phyloP scores from a whole-genome alignment of 1,139 yeast species.

The Blastobotrys ciferrii region DNA sequence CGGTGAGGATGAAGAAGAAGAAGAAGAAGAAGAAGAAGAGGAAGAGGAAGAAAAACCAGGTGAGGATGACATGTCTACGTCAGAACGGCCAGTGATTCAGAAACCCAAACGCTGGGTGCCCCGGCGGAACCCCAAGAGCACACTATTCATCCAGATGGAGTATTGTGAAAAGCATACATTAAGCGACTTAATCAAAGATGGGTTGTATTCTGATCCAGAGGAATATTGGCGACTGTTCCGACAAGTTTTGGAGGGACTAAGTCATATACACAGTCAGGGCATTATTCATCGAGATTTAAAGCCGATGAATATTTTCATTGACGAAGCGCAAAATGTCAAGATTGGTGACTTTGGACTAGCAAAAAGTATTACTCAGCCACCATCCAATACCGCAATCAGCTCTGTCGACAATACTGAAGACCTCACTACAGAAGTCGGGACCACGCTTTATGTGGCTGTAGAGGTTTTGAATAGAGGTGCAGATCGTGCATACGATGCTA shows the following conservation, averaged over 20 bases:
- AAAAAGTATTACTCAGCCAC: conserved; percentile 51
- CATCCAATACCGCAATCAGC: conserved; percentile 35
- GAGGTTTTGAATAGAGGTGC: conserved; percentile 59
- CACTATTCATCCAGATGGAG: conserved; percentile 89
- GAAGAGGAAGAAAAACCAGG: not conserved
- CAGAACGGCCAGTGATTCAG: not conserved
- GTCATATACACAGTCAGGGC: conserved; percentile 90
- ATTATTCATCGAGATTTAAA: conserved; percentile 93
- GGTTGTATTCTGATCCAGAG: conserved; percentile 65
- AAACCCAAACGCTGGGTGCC: conserved; percentile 10
- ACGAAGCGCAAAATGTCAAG: conserved; percentile 80
- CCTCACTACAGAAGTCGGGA: conserved; percentile 88
- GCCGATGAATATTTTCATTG: conserved; percentile 94
- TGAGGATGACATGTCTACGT: not conserved
- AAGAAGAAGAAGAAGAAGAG: conserved; percentile 6
- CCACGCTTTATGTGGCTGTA: conserved; percentile 86
- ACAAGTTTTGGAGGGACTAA: conserved; percentile 85
- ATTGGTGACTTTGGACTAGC: conserved; percentile 98
- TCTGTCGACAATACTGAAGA: conserved; percentile 52
- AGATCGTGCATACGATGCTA: conserved; percentile 62
- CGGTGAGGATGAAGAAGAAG: conserved; percentile 15
- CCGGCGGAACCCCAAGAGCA: conserved; percentile 42
- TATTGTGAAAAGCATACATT: conserved; percentile 94
- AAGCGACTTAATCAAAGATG: conserved; percentile 76
- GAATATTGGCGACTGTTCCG: conserved; percentile 89